Conservation (phyloP, 495 filamentous ascomycete species). For the Trichocladium uniseriatum region DNA sequence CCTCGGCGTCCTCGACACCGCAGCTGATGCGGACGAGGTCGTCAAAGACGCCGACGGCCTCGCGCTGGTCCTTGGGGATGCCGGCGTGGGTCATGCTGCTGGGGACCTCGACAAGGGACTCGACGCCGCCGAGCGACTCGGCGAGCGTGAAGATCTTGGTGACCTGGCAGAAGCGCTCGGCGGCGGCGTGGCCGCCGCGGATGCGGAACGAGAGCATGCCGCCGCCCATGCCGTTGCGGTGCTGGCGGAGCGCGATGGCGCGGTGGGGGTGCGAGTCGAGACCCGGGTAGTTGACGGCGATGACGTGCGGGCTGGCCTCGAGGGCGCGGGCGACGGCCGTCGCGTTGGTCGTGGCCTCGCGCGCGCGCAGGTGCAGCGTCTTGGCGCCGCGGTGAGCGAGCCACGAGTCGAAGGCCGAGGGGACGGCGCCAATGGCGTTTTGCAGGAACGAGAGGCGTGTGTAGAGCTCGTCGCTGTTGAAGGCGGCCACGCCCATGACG, state of each 20-base stretch:
- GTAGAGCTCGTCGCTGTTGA: slow-evolving; percentile 72
- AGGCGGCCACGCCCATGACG: slow-evolving; percentile 96
- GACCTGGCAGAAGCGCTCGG: slow-evolving; percentile 82
- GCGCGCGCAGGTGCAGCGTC: slow-evolving; percentile 87
- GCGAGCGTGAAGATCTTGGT: slow-evolving; percentile 89
- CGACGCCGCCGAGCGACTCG: slow-evolving; percentile 87
- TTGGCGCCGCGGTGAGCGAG: slow-evolving; percentile 97
- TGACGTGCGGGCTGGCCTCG: slow-evolving; percentile 69
- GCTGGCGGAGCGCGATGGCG: slow-evolving; percentile 75
- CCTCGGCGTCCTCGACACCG: slow-evolving; percentile 84
- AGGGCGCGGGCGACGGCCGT: slow-evolving; percentile 66
- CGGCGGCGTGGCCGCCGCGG: slow-evolving; percentile 75
- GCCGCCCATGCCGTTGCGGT: slow-evolving; percentile 89
- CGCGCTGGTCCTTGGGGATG: slow-evolving; percentile 81
- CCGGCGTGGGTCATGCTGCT: slow-evolving; percentile 94
- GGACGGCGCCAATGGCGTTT: slow-evolving; percentile 93
- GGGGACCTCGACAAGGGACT: slow-evolving; percentile 85
- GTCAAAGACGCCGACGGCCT: slow-evolving; percentile 90
- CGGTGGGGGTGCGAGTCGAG: slow-evolving; percentile 79
- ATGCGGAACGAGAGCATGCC: slow-evolving; percentile 98
- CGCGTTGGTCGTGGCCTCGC: slow-evolving; percentile 76
- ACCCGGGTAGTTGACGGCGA: slow-evolving; percentile 90
- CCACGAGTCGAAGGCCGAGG: slow-evolving; percentile 94
- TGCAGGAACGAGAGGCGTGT: slow-evolving; percentile 81
- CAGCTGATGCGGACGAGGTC: slow-evolving; percentile 92